These are phyloP conservation scores for Paxillus ammoniavirescens DNA, from an alignment of 768 basidiomycete genomes.

Conservation along the genomic window DNA sequence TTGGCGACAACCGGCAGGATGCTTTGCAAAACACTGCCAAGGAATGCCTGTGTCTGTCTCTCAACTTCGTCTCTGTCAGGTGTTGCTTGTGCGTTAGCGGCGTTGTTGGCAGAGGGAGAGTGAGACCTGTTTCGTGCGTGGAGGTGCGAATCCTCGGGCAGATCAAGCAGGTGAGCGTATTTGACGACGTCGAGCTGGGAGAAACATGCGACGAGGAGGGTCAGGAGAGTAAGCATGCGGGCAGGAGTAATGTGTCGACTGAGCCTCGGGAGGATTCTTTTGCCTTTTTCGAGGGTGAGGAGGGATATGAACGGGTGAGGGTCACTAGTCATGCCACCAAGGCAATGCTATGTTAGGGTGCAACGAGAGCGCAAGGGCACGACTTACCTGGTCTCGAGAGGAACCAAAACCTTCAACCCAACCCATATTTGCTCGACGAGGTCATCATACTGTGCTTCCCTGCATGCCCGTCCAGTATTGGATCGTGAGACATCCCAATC, in stretches of 20 bases:
- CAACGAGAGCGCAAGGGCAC: not conserved
- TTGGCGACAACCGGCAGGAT: slow-evolving; percentile 80
- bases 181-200: slow-evolving; percentile 89
- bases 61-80: slow-evolving; percentile 69
- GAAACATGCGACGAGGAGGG: slow-evolving; percentile 92
- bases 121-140: slow-evolving; percentile 16
- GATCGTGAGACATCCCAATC: not conserved
- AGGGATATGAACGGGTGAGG: slow-evolving; percentile 98
- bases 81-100: slow-evolving; percentile 8
- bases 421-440: slow-evolving; percentile 77
- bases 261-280: slow-evolving; percentile 85
- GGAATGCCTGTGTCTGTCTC: slow-evolving; percentile 86
- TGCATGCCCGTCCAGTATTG: slow-evolving; percentile 25
- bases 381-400: slow-evolving; percentile 85
- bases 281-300: slow-evolving; percentile 86
- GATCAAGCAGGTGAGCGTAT: slow-evolving; percentile 71
- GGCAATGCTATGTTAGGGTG: not conserved
- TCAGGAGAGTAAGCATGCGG: slow-evolving; percentile 83
- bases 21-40: slow-evolving; percentile 82
- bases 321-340: slow-evolving; percentile 46
- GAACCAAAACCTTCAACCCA: slow-evolving; percentile 80
- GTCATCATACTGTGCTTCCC: slow-evolving; percentile 56
- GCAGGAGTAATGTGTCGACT: slow-evolving; percentile 78
- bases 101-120: slow-evolving; percentile 14
- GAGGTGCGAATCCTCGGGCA: slow-evolving; percentile 52